Conservation (phyloP, 176 grass and related monocot genomes). For the Carex scoparia region DNA sequence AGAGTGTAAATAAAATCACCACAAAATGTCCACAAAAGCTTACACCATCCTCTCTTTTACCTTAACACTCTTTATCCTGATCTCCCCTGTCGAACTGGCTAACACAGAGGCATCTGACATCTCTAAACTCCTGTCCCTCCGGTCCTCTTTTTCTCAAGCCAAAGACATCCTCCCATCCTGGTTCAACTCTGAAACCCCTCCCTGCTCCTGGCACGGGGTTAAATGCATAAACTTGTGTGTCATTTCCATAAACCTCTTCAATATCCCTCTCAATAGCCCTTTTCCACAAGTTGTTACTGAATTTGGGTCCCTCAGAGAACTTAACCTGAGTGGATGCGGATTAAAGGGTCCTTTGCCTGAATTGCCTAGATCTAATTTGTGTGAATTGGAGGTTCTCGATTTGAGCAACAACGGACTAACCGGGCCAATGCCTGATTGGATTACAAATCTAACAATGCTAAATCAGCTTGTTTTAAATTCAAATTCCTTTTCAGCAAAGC, state of each 20-base stretch:
- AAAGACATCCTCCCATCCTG: constrained; percentile 66
- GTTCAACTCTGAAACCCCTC: constrained; percentile 64
- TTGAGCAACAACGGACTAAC: constrained; percentile 67
- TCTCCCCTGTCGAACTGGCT: constrained; percentile 22
- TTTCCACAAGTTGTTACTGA: constrained; percentile 51
- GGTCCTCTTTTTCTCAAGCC: constrained; percentile 42
- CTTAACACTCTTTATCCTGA: constrained; percentile 33
- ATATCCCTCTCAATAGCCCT: constrained; percentile 38
- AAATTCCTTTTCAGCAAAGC: constrained; percentile 52
- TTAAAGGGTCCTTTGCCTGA: constrained; percentile 64
- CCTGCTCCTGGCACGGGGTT: constrained; percentile 78
- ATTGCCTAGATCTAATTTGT: constrained; percentile 32
- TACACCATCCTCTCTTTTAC: constrained; percentile 35
- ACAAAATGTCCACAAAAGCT: constrained; percentile 19
- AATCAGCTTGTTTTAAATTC: constrained; percentile 52
- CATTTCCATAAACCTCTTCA: constrained; percentile 66
- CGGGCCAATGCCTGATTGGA: constrained; percentile 49
- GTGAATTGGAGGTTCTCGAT: constrained; percentile 50
- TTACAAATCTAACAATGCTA: constrained; percentile 48
- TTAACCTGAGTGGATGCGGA: constrained; percentile 78
- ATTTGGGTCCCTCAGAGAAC: constrained; percentile 45
- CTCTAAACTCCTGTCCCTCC: constrained; percentile 44
- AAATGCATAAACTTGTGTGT: constrained; percentile 43
- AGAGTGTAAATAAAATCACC: constrained; percentile 4
- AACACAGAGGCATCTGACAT: constrained; percentile 41